Conservation (phyloP, 2,329 filamentous ascomycete species). For the Ophiostoma ulmi region DNA sequence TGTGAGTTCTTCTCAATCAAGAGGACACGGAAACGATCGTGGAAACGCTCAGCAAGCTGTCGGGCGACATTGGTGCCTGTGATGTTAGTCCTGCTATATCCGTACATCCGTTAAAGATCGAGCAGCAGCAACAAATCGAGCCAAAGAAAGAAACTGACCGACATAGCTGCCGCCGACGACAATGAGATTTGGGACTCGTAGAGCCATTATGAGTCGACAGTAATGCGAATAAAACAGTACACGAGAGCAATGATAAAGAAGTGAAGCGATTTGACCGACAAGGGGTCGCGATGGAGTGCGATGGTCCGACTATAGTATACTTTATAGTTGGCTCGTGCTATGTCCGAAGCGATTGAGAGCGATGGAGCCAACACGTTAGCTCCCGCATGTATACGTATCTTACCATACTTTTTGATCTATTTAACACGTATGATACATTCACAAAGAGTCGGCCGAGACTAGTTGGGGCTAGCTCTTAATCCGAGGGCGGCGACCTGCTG, state of each 20-base stretch:
- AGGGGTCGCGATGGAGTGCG: background rate
- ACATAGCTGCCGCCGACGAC: slow-evolving; percentile 27
- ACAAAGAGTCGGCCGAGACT: background rate
- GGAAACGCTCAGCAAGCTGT: slow-evolving; percentile 43
- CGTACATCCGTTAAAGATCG: background rate
- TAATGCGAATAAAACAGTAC: background rate
- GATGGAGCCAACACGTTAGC: background rate
- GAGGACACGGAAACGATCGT: slow-evolving; percentile 47
- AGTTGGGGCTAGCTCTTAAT: background rate
- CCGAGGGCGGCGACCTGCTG: background rate
- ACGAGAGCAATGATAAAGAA: background rate
- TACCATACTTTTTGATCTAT: background rate
- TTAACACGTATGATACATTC: background rate
- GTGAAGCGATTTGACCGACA: background rate
- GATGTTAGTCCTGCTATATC: background rate
- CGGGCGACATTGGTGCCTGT: slow-evolving; percentile 35
- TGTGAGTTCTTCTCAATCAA: slow-evolving; percentile 57
- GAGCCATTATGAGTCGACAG: slow-evolving; percentile 13
- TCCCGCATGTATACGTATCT: background rate
- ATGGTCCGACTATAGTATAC: background rate
- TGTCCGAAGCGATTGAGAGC: background rate
- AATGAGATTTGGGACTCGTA: slow-evolving; percentile 21
- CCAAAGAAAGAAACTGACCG: slow-evolving; percentile 9
- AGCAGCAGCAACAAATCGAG: background rate
- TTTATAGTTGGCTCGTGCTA: background rate